Evolutionary conservation across 1,284 basidiomycete genomes (phyloP).

Genomic region (Porphyrellus sp.): DNA sequence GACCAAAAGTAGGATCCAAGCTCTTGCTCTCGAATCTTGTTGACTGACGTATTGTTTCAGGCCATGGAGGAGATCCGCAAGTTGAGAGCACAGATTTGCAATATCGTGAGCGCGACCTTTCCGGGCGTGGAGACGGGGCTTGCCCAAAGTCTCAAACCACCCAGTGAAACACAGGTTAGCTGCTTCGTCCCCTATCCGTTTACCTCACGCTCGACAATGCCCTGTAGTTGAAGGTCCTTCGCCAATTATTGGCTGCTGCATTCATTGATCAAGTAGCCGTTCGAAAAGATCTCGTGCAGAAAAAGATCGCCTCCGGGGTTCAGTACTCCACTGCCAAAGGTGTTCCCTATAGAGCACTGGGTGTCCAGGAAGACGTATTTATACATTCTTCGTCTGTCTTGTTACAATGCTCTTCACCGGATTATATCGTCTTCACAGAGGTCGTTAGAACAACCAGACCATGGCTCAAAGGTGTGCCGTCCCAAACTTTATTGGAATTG

Average conservation of each 20-base stretch:
- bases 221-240: constrained; percentile 80
- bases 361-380: constrained; percentile 84
- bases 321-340: constrained; percentile 76
- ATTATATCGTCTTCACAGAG: constrained; percentile 86
- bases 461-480: constrained; percentile 73
- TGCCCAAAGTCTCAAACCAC: constrained; percentile 63
- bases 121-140: constrained; percentile 59
- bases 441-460: constrained; percentile 70
- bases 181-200: neutral
- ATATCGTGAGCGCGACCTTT: constrained; percentile 75
- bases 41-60: constrained; percentile 41
- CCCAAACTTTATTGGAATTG: neutral
- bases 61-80: constrained; percentile 99
- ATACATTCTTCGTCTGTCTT: constrained; percentile 89
- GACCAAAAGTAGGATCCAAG: constrained; percentile 66
- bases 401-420: constrained; percentile 71
- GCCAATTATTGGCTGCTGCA: constrained; percentile 85
- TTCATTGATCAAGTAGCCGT: constrained; percentile 97
- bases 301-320: constrained; percentile 53
- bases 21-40: neutral
- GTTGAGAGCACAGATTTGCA: constrained; percentile 86
- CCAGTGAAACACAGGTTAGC: constrained; percentile 68
- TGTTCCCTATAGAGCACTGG: constrained; percentile 83
- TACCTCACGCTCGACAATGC: constrained; percentile 2
- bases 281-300: constrained; percentile 79